Evolutionary conservation across 2,329 filamentous ascomycete species (phyloP).

Genomic region (Phyllosticta ampelicida): DNA sequence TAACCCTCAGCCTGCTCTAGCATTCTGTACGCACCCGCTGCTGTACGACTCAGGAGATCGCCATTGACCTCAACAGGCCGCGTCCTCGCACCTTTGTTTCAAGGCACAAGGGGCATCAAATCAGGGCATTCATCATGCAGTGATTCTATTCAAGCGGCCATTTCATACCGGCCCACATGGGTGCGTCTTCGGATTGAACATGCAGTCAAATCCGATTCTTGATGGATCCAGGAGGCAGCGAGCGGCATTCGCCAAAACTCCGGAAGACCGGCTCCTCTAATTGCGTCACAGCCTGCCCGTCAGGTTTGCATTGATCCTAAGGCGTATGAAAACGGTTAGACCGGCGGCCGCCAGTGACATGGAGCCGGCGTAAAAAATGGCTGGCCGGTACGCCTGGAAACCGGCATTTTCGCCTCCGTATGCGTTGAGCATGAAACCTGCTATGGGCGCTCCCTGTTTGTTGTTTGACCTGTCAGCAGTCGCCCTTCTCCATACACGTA

Average conservation of each 20-base stretch:
- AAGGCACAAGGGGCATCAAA: background rate
- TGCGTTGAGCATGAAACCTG: slow-evolving; percentile 12
- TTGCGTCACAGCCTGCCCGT: slow-evolving; percentile 8
- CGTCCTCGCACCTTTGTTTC: background rate
- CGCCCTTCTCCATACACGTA: background rate
- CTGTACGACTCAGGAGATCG: background rate
- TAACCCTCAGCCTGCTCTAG: background rate
- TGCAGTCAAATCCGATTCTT: background rate
- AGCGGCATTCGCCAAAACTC: background rate
- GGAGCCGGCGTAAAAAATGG: slow-evolving; percentile 13
- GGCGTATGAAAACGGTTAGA: slow-evolving; percentile 10
- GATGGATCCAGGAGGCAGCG: background rate
- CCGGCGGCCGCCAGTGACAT: slow-evolving; percentile 11
- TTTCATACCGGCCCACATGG: background rate
- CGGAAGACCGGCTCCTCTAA: background rate
- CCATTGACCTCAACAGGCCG: too few relatives aligned
- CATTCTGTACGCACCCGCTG: too few relatives aligned
- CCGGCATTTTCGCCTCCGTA: slow-evolving; percentile 11
- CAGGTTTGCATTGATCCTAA: slow-evolving; percentile 11
- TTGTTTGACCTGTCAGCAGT: background rate
- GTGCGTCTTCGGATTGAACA: background rate
- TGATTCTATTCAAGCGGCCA: background rate
- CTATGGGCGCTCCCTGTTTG: slow-evolving; percentile 12
- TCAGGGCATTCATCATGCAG: background rate
- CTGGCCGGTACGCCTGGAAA: slow-evolving; percentile 12